Percentiles rank a stretch among this genome's conserved stretches.
phyloP scores from a whole-genome alignment of 2,329 filamentous ascomycete genomes.

The Calonectria ilicicola region DNA sequence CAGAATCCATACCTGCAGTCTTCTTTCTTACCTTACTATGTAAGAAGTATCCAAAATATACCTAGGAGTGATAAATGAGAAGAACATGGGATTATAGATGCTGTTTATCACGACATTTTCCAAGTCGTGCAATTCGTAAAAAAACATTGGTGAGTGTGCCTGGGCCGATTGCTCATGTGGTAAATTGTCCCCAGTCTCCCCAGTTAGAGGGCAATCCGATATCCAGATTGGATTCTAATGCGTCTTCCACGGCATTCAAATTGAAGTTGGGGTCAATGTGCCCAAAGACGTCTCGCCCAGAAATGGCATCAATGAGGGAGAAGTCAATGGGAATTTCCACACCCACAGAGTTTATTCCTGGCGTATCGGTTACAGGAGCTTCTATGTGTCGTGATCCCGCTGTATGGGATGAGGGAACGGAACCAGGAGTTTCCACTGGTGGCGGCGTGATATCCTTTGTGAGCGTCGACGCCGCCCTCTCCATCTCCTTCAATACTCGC shows the following conservation, averaged over 20 bases:
- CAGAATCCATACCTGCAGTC: neutral
- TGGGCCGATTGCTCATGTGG: conserved; percentile 35
- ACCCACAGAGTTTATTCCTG: conserved; percentile 42
- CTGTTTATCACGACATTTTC: neutral
- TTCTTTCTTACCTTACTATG: no score
- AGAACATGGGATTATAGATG: neutral
- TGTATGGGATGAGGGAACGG: conserved; percentile 25
- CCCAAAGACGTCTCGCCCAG: conserved; percentile 66
- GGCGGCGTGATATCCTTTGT: conserved; percentile 49
- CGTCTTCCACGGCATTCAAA: conserved; percentile 65
- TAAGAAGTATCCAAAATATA: neutral
- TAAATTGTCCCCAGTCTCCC: conserved; percentile 57
- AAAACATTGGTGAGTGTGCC: neutral
- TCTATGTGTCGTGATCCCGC: conserved; percentile 28
- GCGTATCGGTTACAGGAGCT: conserved; percentile 38
- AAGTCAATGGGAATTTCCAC: conserved; percentile 54
- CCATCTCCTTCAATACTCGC: conserved; percentile 67
- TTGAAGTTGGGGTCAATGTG: conserved; percentile 68
- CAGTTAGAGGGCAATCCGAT: conserved; percentile 66
- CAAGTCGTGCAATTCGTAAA: neutral
- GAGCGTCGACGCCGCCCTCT: conserved; percentile 63
- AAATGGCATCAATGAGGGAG: conserved; percentile 55
- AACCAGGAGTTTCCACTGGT: conserved; percentile 37
- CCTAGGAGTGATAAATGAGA: neutral
- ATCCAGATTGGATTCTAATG: conserved; percentile 66